phyloP scores from a whole-genome alignment of 768 basidiomycete genomes.

The Suillus discolor region DNA sequence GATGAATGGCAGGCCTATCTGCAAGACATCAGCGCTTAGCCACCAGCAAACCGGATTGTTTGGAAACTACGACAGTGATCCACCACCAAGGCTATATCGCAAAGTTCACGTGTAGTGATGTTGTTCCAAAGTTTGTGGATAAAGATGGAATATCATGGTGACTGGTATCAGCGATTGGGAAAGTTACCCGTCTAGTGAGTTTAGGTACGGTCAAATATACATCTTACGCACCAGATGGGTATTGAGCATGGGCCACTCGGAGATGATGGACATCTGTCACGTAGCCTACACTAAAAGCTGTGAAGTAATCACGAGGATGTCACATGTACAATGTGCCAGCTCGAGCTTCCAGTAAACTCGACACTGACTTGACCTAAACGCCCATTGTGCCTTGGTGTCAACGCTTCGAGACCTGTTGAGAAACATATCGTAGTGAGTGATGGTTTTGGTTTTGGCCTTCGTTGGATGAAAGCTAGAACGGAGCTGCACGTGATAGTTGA shows the following conservation, averaged over 20 bases:
- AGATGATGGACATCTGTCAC: background rate
- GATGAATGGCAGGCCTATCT: background rate
- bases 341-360: too few species aligned
- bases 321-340: too few species aligned
- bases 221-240: background rate
- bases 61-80: background rate
- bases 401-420: background rate
- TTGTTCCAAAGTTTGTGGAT: background rate
- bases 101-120: background rate
- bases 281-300: too few species aligned
- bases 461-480: background rate
- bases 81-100: background rate
- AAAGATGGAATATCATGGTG: background rate
- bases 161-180: background rate
- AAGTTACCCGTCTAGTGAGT: background rate
- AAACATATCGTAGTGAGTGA: background rate
- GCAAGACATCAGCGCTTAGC: background rate
- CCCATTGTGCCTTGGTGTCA: background rate
- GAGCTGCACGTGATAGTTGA: background rate
- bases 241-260: background rate
- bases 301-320: too few species aligned
- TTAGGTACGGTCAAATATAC: background rate
- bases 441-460: background rate
- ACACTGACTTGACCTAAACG: background rate
- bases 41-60: background rate